Evolutionary conservation across 2,329 filamentous ascomycete genomes (phyloP).

Genomic region (Ophiognomonia clavigignenti-juglandacearum): DNA sequence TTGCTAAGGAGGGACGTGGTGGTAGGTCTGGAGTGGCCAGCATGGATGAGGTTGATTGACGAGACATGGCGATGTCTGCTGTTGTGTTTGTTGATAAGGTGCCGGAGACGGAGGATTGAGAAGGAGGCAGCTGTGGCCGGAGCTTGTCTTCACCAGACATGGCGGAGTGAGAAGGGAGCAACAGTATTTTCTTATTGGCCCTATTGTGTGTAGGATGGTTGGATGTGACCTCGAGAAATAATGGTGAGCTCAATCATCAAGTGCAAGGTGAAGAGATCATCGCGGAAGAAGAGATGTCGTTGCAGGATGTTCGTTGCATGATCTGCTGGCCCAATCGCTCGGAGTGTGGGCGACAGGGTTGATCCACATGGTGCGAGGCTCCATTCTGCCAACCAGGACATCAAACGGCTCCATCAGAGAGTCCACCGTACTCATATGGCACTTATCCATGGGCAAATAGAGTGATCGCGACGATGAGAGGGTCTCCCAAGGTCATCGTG

Average conservation of each 20-base stretch:
- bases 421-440: no score
- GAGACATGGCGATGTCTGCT: constrained; percentile 5
- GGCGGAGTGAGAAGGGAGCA: background rate
- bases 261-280: background rate
- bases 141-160: constrained; percentile 1
- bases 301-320: background rate
- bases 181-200: background rate
- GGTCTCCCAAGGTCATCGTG: no score
- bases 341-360: background rate
- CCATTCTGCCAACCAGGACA: no score
- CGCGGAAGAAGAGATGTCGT: background rate
- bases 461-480: no score
- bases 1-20: constrained; percentile 2
- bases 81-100: background rate
- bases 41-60: background rate
- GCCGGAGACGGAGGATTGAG: background rate
- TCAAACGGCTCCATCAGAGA: no score
- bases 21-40: constrained; percentile 2
- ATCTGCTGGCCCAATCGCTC: constrained; percentile 5
- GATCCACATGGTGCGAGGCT: background rate
- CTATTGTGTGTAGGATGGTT: no score
- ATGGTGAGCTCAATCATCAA: background rate
- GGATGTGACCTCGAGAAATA: background rate
- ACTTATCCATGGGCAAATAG: no score
- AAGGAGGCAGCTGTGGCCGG: constrained; percentile 2